Base-by-base conservation (phyloP, 2,329 filamentous ascomycete genomes). In the Neofusicoccum cordaticola region DNA sequence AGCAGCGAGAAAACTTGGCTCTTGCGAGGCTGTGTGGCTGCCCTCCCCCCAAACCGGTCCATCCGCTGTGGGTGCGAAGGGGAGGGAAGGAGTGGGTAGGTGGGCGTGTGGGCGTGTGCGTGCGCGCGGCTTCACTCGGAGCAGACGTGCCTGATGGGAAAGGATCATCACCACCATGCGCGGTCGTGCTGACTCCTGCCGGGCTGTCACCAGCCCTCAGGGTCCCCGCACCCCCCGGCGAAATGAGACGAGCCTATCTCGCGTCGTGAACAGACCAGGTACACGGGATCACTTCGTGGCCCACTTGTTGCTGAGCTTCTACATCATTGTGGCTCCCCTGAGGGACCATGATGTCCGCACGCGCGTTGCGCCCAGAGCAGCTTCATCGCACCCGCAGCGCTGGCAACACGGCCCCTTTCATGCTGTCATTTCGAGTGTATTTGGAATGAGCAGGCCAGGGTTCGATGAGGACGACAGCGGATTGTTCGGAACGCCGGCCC, bases 281-380 rank as follows among this genome's bases (percentile, higher is more conserved):
- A 45, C 56, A 47, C 56, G 56, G 56, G 42, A 31, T 60, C 56
- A 47, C 35, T 41, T 37, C 9, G 56, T 11, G 56, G 44, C 42
- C 56, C 56, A 60, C 53, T 47, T 45, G 56, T 47, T 47, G 41
- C 17, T 47, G 56, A 47, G 56, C n/a, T 60, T 60, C 56, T 37
- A 60, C 56, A 60, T 60, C 56, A 60, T 60, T 47, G 56, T 60
- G 56, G 56, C 56, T 47, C 56, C 42, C 56, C 56, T 60, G 56
- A 60, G 31, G 41, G 44, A 60, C 42, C 31, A 47, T 44, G 27
- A 60, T 45, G 56, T 9, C 56, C 31, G 42, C 56, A 45, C 42
- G 42, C 39, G 22, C 56, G 56, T 22, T 60, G 56, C 42, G 56
- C 56, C 31, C 27, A 39, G n/a, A 22, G 37, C 56, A 60, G 15